These are phyloP conservation scores for Linderina pennispora DNA, from an alignment of 192 early-diverging fungal species.

Conservation along the genomic window DNA sequence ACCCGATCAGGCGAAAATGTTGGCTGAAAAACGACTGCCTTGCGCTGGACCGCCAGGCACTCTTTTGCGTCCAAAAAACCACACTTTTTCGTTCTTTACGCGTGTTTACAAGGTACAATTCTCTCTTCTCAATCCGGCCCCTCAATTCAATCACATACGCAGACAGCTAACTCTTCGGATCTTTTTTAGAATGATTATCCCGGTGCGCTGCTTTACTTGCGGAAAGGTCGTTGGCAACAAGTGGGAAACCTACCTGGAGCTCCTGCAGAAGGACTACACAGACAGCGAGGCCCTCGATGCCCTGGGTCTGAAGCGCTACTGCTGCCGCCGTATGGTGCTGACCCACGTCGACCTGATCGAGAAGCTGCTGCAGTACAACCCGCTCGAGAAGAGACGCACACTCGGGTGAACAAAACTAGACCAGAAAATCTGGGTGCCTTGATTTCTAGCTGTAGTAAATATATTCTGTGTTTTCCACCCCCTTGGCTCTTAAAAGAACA, in stretches of 20 bases:
- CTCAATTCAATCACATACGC: no score
- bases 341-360: conserved; percentile 98
- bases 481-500: neutral
- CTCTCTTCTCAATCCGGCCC: neutral
- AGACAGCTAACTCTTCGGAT: no score
- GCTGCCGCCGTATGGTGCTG: conserved; percentile 96
- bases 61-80: neutral
- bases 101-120: neutral
- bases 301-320: conserved; percentile 81
- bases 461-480: no score
- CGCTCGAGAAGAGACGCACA: conserved; percentile 9
- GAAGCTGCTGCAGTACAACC: conserved; percentile 93
- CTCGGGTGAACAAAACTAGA: conserved; percentile 4
- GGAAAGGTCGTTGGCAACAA: conserved; percentile 98
- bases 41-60: neutral
- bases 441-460: neutral
- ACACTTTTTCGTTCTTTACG: neutral
- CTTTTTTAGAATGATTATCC: conserved; percentile 85
- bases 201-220: conserved; percentile 97
- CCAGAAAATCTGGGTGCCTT: no score
- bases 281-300: conserved; percentile 67
- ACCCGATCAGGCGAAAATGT: neutral
- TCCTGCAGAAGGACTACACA: conserved; percentile 60
- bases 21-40: neutral
- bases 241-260: conserved; percentile 86